These are phyloP conservation scores for Yamadazyma tumulicola DNA, from an alignment of 805 yeast species.

Conservation along the genomic window DNA sequence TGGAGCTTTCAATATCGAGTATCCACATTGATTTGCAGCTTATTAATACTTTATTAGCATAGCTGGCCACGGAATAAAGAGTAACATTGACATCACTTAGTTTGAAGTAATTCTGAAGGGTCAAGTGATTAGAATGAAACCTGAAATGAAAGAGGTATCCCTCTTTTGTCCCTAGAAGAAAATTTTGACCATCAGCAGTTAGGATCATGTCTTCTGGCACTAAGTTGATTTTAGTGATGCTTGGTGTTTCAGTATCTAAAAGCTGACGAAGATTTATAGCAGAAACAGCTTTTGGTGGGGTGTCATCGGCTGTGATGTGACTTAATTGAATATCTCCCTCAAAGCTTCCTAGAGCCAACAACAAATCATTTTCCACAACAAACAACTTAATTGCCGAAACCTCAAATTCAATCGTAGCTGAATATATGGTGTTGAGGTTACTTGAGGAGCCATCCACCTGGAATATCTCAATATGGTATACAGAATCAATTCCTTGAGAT, in stretches of 20 bases:
- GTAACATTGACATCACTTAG: constrained; percentile 26
- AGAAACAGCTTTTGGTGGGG: not conserved
- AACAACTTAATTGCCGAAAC: constrained; percentile 12
- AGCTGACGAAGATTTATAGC: not conserved
- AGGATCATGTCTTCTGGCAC: constrained; percentile 20
- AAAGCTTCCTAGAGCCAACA: constrained; percentile 16
- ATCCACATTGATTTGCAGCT: constrained; percentile 30
- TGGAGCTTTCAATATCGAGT: constrained; percentile 23
- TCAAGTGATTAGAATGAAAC: constrained; percentile 4
- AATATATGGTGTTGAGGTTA: not conserved
- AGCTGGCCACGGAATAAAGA: constrained; percentile 11
- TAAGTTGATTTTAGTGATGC: constrained; percentile 2
- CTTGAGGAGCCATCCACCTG: not conserved
- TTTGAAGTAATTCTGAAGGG: constrained; percentile 16
- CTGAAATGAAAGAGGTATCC: constrained; percentile 25
- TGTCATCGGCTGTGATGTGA: not conserved
- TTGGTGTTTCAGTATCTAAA: not conserved
- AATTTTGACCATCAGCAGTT: not conserved
- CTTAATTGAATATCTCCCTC: constrained; percentile 13
- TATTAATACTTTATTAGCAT: constrained; percentile 17
- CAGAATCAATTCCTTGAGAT: not conserved
- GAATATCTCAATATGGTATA: not conserved
- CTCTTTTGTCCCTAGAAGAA: constrained; percentile 30
- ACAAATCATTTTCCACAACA: not conserved
- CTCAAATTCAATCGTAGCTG: not conserved